These are phyloP conservation scores for Aphanomyces astaci DNA, from an alignment of 352 stramenopile genomes.

Conservation along the genomic window DNA sequence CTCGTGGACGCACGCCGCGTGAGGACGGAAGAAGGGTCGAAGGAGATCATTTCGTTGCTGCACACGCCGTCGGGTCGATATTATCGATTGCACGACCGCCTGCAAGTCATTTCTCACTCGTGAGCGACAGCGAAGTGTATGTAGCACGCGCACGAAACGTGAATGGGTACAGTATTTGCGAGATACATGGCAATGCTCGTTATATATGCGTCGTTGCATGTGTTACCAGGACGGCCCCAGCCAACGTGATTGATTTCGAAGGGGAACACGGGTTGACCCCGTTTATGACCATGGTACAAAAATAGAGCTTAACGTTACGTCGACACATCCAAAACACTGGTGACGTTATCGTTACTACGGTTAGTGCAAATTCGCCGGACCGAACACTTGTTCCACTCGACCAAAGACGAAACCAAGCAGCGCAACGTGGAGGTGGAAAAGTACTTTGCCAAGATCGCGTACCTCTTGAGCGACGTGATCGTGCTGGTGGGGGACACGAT, in stretches of 20 bases:
- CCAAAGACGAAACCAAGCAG: slow-evolving; percentile 6
- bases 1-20: not conserved
- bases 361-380: not conserved
- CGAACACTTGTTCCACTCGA: slow-evolving; percentile 2
- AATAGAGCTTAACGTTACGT: no score
- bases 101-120: slow-evolving; percentile 1
- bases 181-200: not conserved
- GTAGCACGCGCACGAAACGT: not conserved
- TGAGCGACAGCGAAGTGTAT: not conserved
- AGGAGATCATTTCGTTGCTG: slow-evolving; percentile 12
- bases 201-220: not conserved
- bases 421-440: not conserved
- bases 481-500: slow-evolving; percentile 1
- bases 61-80: not conserved
- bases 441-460: slow-evolving; percentile 11
- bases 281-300: slow-evolving; percentile 8
- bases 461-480: slow-evolving; percentile 5
- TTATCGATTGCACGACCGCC: slow-evolving; percentile 1
- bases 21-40: not conserved
- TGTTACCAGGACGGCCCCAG: not conserved
- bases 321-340: no score
- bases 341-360: not conserved
- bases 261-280: not conserved
- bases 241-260: slow-evolving; percentile 10
- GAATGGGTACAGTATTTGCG: not conserved